phyloP scores from a whole-genome alignment of 192 early-diverging fungal species.

The Entrophospora sp. region DNA sequence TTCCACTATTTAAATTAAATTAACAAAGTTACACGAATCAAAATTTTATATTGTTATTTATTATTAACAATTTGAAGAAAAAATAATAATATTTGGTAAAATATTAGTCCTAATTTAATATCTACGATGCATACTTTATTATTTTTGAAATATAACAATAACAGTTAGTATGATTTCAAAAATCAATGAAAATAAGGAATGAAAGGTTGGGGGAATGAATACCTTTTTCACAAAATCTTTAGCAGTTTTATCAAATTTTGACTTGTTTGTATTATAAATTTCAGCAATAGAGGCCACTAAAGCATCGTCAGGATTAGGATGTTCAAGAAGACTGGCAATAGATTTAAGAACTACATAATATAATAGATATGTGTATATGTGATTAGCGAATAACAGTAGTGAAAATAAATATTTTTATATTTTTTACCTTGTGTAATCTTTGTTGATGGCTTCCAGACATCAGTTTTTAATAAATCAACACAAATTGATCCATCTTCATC shows the following conservation, averaged over 20 bases:
- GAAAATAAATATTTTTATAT: too few relatives aligned
- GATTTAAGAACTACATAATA: conserved; percentile 47
- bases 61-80: too few relatives aligned
- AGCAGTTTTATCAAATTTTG: conserved; percentile 59
- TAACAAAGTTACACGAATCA: too few relatives aligned
- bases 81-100: too few relatives aligned
- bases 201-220: not conserved
- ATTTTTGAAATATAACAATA: too few relatives aligned
- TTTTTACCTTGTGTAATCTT: conserved; percentile 59
- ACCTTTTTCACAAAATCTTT: conserved; percentile 69
- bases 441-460: conserved; percentile 81
- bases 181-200: too few relatives aligned
- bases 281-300: conserved; percentile 67
- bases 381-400: too few relatives aligned
- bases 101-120: too few relatives aligned
- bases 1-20: too few relatives aligned
- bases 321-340: conserved; percentile 52
- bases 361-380: not conserved
- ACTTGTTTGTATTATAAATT: conserved; percentile 51
- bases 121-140: too few relatives aligned
- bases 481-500: conserved; percentile 79
- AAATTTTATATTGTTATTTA: too few relatives aligned
- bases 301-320: conserved; percentile 80
- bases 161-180: too few relatives aligned
- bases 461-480: conserved; percentile 63